Conservation (phyloP, 2,329 filamentous ascomycete species). For the Gyromitra esculenta region DNA sequence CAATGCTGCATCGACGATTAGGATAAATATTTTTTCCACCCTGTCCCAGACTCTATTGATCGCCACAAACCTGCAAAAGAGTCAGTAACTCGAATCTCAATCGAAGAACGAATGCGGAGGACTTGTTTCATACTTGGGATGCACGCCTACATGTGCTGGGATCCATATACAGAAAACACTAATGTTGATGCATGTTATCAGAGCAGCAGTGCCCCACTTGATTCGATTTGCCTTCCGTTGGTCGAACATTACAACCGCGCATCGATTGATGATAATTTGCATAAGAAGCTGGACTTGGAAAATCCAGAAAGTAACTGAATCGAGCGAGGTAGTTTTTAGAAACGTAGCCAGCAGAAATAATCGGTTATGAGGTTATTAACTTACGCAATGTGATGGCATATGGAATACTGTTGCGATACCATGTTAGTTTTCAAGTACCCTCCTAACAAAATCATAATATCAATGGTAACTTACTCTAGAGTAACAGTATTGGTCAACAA, state of each 20-base stretch:
- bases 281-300: conserved; percentile 66
- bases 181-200: conserved; percentile 66
- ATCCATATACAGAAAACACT: conserved; percentile 68
- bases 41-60: conserved; percentile 68
- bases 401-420: conserved; percentile 2
- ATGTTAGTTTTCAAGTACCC: conserved; percentile 1
- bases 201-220: conserved; percentile 61
- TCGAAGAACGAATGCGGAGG: background rate
- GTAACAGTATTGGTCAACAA: conserved; percentile 31
- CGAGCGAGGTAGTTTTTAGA: background rate
- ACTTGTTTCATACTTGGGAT: conserved; percentile 13
- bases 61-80: conserved; percentile 22
- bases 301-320: conserved; percentile 60
- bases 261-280: conserved; percentile 68
- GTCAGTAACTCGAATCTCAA: background rate
- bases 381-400: conserved; percentile 22
- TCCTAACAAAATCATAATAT: background rate
- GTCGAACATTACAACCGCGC: conserved; percentile 64
- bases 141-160: conserved; percentile 59
- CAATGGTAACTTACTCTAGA: conserved; percentile 28
- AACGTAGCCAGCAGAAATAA: background rate
- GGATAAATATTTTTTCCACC: conserved; percentile 65
- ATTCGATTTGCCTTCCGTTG: conserved; percentile 60
- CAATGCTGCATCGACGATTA: conserved; percentile 65
- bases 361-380: background rate